Conservation (phyloP, 73 alveolate genomes). For the Stentor roeselii region DNA sequence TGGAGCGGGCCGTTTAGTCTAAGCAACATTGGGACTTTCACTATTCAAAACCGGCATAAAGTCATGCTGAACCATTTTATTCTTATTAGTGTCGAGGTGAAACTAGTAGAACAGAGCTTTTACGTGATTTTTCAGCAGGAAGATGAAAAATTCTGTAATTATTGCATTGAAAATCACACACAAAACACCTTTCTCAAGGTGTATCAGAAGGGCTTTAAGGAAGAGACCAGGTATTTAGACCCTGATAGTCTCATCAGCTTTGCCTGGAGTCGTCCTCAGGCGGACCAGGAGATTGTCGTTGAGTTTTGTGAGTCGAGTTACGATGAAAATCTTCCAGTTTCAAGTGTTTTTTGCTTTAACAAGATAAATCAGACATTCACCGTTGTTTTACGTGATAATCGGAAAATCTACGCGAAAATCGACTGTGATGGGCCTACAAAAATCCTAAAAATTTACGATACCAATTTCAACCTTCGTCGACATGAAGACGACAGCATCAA, state of each 20-base stretch:
- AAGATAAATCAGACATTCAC: neutral
- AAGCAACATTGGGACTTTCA: constrained; percentile 5
- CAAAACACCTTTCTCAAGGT: neutral
- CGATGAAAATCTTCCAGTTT: neutral
- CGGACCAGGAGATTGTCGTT: neutral
- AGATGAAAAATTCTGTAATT: neutral
- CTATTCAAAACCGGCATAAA: neutral
- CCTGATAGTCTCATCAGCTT: neutral
- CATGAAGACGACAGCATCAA: constrained; percentile 34
- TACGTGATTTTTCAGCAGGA: constrained; percentile 16
- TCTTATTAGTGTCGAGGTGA: constrained; percentile 25
- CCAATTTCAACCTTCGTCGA: neutral
- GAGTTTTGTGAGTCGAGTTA: neutral
- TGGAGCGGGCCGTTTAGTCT: constrained; percentile 23
- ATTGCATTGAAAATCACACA: constrained; percentile 22
- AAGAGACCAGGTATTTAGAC: neutral
- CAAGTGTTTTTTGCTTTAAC: neutral
- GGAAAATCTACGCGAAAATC: neutral
- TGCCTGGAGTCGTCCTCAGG: constrained; percentile 20
- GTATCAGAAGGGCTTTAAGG: neutral
- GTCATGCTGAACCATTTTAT: neutral
- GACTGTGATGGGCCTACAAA: constrained; percentile 24
- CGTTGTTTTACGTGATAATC: neutral
- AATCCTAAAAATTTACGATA: constrained; percentile 16
- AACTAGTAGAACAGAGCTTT: neutral